Percentiles rank a stretch among this genome's conserved stretches.
phyloP scores from a whole-genome alignment of 768 basidiomycete genomes.

The Lactarius sanguifluus region DNA sequence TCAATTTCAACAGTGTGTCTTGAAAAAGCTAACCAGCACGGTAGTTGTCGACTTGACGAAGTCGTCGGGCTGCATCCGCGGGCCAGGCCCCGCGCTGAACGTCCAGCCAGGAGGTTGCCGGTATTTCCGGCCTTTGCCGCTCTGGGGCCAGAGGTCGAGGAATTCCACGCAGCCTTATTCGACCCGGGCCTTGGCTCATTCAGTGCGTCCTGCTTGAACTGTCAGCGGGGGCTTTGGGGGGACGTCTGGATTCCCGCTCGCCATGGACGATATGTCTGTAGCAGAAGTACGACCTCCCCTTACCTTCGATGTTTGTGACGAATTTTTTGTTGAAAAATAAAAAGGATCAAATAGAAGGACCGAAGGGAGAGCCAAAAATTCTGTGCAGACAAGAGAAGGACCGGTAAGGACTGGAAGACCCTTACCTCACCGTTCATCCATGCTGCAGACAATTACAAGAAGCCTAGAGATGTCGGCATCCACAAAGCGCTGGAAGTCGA shows the following conservation, averaged over 20 bases:
- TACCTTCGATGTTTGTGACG: too few species aligned
- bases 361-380: background rate
- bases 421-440: background rate
- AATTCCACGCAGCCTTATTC: background rate
- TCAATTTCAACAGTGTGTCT: background rate
- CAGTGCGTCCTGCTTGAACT: background rate
- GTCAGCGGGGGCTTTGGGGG: background rate
- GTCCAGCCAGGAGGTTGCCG: background rate
- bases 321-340: too few species aligned
- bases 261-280: background rate
- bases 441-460: constrained; percentile 39
- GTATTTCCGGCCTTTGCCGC: background rate
- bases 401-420: background rate
- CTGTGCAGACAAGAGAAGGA: background rate
- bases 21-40: background rate
- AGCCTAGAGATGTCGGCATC: too few species aligned
- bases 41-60: background rate
- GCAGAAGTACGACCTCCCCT: background rate
- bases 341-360: too few species aligned
- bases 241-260: background rate
- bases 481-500: too few species aligned
- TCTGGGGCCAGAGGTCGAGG: too few species aligned
- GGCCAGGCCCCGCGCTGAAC: background rate
- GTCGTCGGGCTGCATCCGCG: too few species aligned
- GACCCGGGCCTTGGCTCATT: background rate